Conservation (phyloP, 768 basidiomycete species). For the Auricularia sp. region DNA sequence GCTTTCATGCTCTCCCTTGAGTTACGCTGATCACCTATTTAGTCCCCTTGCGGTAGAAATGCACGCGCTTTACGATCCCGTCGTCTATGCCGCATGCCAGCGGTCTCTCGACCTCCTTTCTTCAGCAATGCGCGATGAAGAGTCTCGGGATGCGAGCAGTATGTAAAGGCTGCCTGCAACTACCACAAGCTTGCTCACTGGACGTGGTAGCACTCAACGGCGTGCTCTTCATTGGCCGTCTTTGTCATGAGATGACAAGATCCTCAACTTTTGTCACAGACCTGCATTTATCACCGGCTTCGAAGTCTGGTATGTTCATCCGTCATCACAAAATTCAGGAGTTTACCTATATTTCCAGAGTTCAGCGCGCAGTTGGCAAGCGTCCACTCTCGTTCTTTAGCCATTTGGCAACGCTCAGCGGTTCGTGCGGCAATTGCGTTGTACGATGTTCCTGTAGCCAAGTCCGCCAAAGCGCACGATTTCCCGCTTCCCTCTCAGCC, state of each 20-base stretch:
- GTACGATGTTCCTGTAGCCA: not conserved
- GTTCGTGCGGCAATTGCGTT: slow-evolving; percentile 16
- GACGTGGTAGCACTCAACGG: slow-evolving; percentile 19
- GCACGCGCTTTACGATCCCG: slow-evolving; percentile 36
- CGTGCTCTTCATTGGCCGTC: slow-evolving; percentile 40
- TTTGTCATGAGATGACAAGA: slow-evolving; percentile 31
- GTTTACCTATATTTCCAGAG: slow-evolving; percentile 25
- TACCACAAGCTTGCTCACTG: not conserved
- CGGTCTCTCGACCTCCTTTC: slow-evolving; percentile 33
- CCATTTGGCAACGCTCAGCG: slow-evolving; percentile 44
- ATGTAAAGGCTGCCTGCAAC: not conserved
- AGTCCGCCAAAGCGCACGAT: not conserved
- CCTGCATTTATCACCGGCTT: not conserved
- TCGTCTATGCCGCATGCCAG: slow-evolving; percentile 38
- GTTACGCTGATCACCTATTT: not conserved
- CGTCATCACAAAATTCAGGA: not conserved
- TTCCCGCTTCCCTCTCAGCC: slow-evolving; percentile 27
- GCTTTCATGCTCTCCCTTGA: not conserved
- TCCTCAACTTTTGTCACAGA: slow-evolving; percentile 9
- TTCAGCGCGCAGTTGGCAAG: slow-evolving; percentile 35
- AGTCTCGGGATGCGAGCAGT: not conserved
- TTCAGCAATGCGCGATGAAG: slow-evolving; percentile 1
- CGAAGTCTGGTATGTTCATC: not conserved
- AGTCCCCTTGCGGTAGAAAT: slow-evolving; percentile 37
- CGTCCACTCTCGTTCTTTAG: slow-evolving; percentile 38